Evolutionary conservation across 2,329 filamentous ascomycete species (phyloP).

Genomic region (Claviceps fusiformis): DNA sequence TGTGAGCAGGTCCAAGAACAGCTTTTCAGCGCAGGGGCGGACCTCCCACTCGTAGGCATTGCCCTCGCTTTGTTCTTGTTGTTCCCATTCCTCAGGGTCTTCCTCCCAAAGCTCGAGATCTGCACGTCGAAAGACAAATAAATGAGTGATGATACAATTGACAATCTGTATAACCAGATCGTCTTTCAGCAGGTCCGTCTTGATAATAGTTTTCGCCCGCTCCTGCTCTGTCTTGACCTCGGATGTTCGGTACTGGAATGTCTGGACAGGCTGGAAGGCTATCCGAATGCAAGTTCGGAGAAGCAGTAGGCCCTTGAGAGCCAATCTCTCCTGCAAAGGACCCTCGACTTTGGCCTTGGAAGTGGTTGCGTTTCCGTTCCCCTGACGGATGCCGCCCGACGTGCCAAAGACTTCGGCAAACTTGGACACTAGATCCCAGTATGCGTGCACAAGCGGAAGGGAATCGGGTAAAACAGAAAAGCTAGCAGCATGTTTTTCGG

Average conservation of each 20-base stretch:
- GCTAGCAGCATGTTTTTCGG: slow-evolving; percentile 62
- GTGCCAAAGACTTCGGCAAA: slow-evolving; percentile 63
- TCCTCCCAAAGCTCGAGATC: slow-evolving; percentile 90
- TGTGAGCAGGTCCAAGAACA: slow-evolving; percentile 82
- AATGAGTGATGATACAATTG: slow-evolving; percentile 70
- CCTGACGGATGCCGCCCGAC: slow-evolving; percentile 40
- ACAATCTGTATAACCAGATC: slow-evolving; percentile 70
- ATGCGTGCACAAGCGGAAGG: slow-evolving; percentile 61
- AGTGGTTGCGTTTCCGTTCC: slow-evolving; percentile 20
- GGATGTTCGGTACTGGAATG: slow-evolving; percentile 68
- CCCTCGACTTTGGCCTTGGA: slow-evolving; percentile 41
- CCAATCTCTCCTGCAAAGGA: slow-evolving; percentile 62
- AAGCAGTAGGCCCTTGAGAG: slow-evolving; percentile 70
- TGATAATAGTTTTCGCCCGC: slow-evolving; percentile 54
- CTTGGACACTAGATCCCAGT: slow-evolving; percentile 70
- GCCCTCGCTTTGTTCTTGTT: slow-evolving; percentile 69
- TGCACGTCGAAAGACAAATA: slow-evolving; percentile 73
- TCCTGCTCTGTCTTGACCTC: slow-evolving; percentile 66
- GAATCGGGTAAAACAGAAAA: slow-evolving; percentile 75
- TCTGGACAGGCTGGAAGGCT: slow-evolving; percentile 65
- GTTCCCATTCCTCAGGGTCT: slow-evolving; percentile 91
- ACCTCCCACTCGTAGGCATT: slow-evolving; percentile 89
- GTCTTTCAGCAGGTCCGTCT: slow-evolving; percentile 59
- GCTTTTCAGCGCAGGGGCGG: slow-evolving; percentile 80
- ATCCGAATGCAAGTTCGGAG: slow-evolving; percentile 74